phyloP scores from a whole-genome alignment of 2,329 filamentous ascomycete genomes.

The Chaetomium sp. region DNA sequence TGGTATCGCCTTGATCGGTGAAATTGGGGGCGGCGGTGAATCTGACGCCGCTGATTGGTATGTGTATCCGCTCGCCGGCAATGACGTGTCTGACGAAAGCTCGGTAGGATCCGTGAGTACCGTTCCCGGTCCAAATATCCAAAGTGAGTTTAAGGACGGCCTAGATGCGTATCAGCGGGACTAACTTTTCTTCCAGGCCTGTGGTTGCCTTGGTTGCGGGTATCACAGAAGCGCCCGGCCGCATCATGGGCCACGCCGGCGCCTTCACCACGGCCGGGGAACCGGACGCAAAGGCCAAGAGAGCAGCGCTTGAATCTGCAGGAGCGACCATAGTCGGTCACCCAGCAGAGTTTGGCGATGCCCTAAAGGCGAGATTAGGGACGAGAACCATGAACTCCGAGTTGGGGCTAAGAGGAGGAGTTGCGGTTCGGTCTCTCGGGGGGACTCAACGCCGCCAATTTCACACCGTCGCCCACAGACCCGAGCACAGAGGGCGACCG shows the following conservation, averaged over 20 bases:
- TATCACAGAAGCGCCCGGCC: conserved; percentile 61
- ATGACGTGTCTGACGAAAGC: neutral
- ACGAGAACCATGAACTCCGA: neutral
- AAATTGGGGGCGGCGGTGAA: conserved; percentile 70
- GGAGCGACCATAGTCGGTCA: conserved; percentile 74
- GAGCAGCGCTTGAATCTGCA: conserved; percentile 63
- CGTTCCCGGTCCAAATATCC: conserved; percentile 57
- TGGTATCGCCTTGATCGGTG: conserved; percentile 71
- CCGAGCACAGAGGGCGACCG: neutral
- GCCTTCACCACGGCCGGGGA: conserved; percentile 71
- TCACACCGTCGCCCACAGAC: conserved; percentile 49
- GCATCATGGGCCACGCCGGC: conserved; percentile 79
- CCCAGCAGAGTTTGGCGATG: conserved; percentile 71
- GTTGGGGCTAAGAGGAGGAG: neutral
- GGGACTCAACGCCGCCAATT: conserved; percentile 36
- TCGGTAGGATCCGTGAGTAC: conserved; percentile 64
- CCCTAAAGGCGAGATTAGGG: conserved; percentile 63
- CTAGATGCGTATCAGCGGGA: neutral
- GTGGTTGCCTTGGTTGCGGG: conserved; percentile 74
- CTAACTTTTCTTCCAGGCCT: conserved; percentile 50
- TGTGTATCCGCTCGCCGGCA: neutral
- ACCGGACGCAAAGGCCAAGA: conserved; percentile 65
- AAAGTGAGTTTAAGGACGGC: conserved; percentile 54
- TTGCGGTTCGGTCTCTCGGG: neutral
- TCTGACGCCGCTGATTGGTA: conserved; percentile 69